Percentiles rank a stretch among this genome's conserved stretches.
Evolutionary conservation across 2,329 filamentous ascomycete genomes (phyloP).

Genomic region (Aspergillus awamori): DNA sequence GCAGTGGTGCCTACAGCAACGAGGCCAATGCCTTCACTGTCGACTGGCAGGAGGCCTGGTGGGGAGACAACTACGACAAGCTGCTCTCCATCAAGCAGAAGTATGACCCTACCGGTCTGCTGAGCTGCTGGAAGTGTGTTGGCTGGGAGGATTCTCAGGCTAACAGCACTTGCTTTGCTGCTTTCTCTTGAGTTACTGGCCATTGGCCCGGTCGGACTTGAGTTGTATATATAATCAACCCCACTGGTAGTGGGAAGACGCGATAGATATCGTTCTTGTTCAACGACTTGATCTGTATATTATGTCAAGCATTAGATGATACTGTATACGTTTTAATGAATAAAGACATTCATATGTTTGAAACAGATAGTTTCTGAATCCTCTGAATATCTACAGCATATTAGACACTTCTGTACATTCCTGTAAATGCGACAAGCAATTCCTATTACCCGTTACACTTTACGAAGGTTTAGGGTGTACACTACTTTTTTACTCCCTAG

Average conservation of each 20-base stretch:
- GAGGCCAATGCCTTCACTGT: conserved; percentile 24
- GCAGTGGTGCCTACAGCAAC: conserved; percentile 24
- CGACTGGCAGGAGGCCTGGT: conserved; percentile 25
- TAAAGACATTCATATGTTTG: background rate
- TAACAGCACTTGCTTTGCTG: conserved; percentile 16
- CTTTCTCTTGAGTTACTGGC: conserved; percentile 1
- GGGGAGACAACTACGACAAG: conserved; percentile 25
- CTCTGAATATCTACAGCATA: too few relatives aligned
- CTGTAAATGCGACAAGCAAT: too few relatives aligned
- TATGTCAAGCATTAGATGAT: background rate
- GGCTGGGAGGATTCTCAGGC: conserved; percentile 20
- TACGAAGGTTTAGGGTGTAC: too few relatives aligned
- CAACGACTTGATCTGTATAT: background rate
- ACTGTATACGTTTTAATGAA: background rate
- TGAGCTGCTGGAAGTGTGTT: conserved; percentile 26
- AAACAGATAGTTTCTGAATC: too few relatives aligned
- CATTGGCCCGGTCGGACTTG: too few relatives aligned
- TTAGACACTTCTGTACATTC: too few relatives aligned
- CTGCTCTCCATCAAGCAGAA: conserved; percentile 24
- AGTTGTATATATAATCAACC: background rate
- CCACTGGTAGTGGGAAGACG: too few relatives aligned
- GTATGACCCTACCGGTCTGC: conserved; percentile 22
- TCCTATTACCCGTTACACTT: too few relatives aligned
- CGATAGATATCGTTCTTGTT: background rate
- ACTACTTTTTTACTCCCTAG: too few relatives aligned